A percentile compares a stretch with the other conserved stretches of the same genome.
Conservation (phyloP, 306 rosid genomes). For the Cucumis melo region DNA sequence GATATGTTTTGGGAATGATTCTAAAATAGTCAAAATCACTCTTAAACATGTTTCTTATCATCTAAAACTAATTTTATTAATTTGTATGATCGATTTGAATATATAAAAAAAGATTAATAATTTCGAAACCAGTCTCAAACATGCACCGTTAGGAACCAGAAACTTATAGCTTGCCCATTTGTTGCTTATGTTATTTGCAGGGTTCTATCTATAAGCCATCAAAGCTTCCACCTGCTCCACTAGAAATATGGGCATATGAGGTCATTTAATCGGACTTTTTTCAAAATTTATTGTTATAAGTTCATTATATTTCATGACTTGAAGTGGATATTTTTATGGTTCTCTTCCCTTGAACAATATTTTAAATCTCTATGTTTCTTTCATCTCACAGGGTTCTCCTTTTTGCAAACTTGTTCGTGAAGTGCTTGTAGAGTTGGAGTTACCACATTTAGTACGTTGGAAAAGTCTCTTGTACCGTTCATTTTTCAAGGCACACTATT, state of each 20-base stretch:
- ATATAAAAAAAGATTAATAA: too few relatives aligned
- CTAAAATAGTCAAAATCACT: too few relatives aligned
- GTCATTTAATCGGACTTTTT: slow-evolving; percentile 17
- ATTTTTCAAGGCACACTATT: neutral
- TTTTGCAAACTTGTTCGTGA: slow-evolving; percentile 95
- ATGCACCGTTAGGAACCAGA: neutral
- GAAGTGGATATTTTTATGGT: neutral
- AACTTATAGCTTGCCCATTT: neutral
- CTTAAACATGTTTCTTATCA: too few relatives aligned
- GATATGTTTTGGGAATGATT: too few relatives aligned
- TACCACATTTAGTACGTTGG: slow-evolving; percentile 68
- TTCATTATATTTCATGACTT: neutral
- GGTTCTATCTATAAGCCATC: slow-evolving; percentile 66
- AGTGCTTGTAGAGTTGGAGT: slow-evolving; percentile 81
- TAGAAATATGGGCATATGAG: slow-evolving; percentile 94
- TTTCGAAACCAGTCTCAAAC: too few relatives aligned
- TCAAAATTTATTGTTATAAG: neutral
- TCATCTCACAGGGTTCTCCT: slow-evolving; percentile 74
- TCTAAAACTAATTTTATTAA: too few relatives aligned
- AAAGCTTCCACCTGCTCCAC: slow-evolving; percentile 70
- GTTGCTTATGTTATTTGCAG: slow-evolving; percentile 20
- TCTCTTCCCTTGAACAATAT: neutral
- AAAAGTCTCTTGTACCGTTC: slow-evolving; percentile 10
- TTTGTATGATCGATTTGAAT: too few relatives aligned
- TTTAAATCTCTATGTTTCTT: neutral